Evolutionary conservation across 164 flowering plant genomes (phyloP), one percentile per base, ranked within the genome.

Genomic region (Magnolia kwangsiensis): DNA sequence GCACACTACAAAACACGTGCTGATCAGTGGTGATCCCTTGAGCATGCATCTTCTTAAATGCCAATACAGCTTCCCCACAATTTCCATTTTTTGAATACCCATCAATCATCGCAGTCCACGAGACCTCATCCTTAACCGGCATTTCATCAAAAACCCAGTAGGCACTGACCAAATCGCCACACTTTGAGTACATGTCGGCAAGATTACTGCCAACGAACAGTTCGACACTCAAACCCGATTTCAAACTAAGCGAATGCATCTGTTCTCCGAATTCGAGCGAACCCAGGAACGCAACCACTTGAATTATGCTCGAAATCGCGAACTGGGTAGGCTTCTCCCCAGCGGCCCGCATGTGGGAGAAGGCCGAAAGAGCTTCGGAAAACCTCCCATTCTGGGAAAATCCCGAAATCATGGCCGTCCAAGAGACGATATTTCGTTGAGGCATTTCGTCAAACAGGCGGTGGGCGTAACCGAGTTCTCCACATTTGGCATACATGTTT

Each of bases 391-490:
- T 84, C n/a, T 87, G 91, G 37, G 86, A 81, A 70, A 84, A 81
- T 7, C 86, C 91, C 77, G 89, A 76, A 11, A 88, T 86, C 83
- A 90, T 74, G 3, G 87, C 77, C 2, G 93, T 90, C 91, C 93
- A 90, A 49, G 91, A 84, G 71, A 88, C 86, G 13, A 88, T 14
- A 75, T 87, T 90, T 81, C 85, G 69, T 20, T 82, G 84, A 80
- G 90, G 85, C 94, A 90, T 88, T 82, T 73, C 69, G 75, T 86
- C 91, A 83, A 90, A 90, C 86, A 89, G 71, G 4, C 80, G 78
- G 16, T 51, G 27, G 0, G 91, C 89, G 64, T 83, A 77, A 2
- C 64, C 75, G 14, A 87, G 3, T 2, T 81, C 80, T 10, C 87
- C 88, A 50, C 87, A 86, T 79, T 87, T 89, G 9, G 85, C 71